A percentile compares a stretch with the other conserved stretches of the same genome.
Conservation (phyloP, 441 rosid genomes). For the Cnidoscolus chayamansa region DNA sequence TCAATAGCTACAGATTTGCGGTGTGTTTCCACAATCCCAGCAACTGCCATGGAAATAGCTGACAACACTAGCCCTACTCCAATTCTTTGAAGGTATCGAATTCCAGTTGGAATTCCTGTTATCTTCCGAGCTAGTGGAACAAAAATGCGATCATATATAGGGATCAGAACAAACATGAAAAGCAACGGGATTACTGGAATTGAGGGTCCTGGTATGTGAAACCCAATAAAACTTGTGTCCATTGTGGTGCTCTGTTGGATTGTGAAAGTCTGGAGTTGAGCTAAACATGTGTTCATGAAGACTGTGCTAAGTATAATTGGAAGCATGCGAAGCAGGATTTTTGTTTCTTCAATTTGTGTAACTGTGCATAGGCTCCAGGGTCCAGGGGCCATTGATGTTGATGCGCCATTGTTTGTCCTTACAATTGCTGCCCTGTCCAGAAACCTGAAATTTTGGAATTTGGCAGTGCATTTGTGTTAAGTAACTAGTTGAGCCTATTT, state of each 20-base stretch:
- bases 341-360: conserved; percentile 65
- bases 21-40: conserved; percentile 47
- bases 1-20: conserved; percentile 45
- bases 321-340: conserved; percentile 55
- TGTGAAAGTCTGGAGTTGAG: conserved; percentile 64
- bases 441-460: conserved; percentile 31
- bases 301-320: conserved; percentile 58
- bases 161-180: conserved; percentile 47
- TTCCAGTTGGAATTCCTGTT: conserved; percentile 57
- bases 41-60: conserved; percentile 51
- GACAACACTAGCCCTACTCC: conserved; percentile 56
- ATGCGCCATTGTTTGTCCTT: conserved; percentile 14
- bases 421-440: conserved; percentile 56
- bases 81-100: conserved; percentile 50
- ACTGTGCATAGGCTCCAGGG: conserved; percentile 55
- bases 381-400: conserved; percentile 26
- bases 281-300: conserved; percentile 64
- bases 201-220: conserved; percentile 51
- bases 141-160: conserved; percentile 50
- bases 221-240: conserved; percentile 43
- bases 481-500: background rate
- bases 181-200: conserved; percentile 51
- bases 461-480: background rate
- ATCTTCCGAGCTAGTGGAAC: conserved; percentile 50
- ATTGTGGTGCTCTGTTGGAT: conserved; percentile 60